phyloP scores from a whole-genome alignment of 768 basidiomycete genomes.

The Clitopilus passeckerianus region DNA sequence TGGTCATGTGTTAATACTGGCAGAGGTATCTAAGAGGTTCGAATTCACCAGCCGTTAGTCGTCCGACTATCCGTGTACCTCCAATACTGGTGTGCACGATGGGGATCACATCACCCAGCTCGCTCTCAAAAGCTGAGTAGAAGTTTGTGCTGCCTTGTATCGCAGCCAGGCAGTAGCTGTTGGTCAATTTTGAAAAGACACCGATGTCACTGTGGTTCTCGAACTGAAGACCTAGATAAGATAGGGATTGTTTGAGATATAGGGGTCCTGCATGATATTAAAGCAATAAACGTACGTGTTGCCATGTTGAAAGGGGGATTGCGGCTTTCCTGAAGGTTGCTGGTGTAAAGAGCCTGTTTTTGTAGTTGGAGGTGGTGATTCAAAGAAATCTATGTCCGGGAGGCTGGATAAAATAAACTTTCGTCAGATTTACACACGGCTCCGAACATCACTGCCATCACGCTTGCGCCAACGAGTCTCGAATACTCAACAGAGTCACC shows the following conservation, averaged over 20 bases:
- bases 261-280: slow-evolving; percentile 7
- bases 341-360: slow-evolving; percentile 1
- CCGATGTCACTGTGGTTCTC: slow-evolving; percentile 95
- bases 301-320: slow-evolving; percentile 29
- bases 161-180: slow-evolving; percentile 94
- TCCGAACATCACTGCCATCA: neutral
- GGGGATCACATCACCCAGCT: slow-evolving; percentile 88
- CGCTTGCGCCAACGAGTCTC: neutral
- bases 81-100: slow-evolving; percentile 95
- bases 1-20: neutral
- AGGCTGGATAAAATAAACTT: neutral
- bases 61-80: slow-evolving; percentile 90
- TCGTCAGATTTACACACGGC: slow-evolving; percentile 1
- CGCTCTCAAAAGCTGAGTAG: slow-evolving; percentile 95
- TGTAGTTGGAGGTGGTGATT: slow-evolving; percentile 1
- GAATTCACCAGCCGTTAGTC: slow-evolving; percentile 79
- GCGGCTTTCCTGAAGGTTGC: neutral
- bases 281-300: slow-evolving; percentile 32
- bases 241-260: slow-evolving; percentile 3
- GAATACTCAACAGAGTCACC: neutral
- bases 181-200: slow-evolving; percentile 96
- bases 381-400: neutral
- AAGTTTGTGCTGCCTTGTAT: slow-evolving; percentile 96
- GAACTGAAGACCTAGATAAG: slow-evolving; percentile 75
- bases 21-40: neutral